phyloP scores from a whole-genome alignment of 2,329 filamentous ascomycete genomes.

The Aureobasidium uvarum region DNA sequence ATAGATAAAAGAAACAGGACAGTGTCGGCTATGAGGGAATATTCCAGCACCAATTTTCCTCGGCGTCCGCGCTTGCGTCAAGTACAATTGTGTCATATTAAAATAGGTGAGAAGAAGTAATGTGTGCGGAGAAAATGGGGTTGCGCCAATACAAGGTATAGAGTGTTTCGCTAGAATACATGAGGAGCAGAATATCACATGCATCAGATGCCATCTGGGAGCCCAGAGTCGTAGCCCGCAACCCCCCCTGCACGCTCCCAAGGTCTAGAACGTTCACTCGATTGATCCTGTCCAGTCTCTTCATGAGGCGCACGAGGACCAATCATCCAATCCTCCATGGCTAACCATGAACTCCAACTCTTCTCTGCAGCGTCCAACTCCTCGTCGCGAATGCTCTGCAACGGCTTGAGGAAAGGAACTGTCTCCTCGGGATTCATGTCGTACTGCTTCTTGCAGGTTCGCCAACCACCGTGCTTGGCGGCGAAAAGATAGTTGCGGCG shows the following conservation, averaged over 20 bases:
- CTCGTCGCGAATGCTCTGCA: conserved; percentile 71
- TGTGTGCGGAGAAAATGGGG: no score
- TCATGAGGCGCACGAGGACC: conserved; percentile 53
- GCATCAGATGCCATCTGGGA: conserved; percentile 11
- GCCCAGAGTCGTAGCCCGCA: conserved; percentile 9
- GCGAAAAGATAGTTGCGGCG: conserved; percentile 93
- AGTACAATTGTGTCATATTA: no score
- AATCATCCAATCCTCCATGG: conserved; percentile 99
- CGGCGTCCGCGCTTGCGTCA: no score
- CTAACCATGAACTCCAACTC: conserved; percentile 90
- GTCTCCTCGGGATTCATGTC: conserved; percentile 74
- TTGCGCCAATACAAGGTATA: neutral
- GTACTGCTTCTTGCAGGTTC: conserved; percentile 84
- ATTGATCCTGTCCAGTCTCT: neutral
- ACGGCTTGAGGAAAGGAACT: conserved; percentile 79
- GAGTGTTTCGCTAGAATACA: neutral
- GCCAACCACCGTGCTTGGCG: conserved; percentile 88
- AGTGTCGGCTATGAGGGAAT: no score
- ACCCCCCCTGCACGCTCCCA: conserved; percentile 17
- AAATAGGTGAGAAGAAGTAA: no score
- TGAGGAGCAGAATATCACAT: neutral
- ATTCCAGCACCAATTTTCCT: no score
- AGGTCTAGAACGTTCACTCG: neutral
- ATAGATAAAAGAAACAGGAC: no score
- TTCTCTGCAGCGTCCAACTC: conserved; percentile 82